Evolutionary conservation across 305 asterid species (phyloP), one percentile per base, ranked within the genome.

Genomic region (Nicotiana rustica): DNA sequence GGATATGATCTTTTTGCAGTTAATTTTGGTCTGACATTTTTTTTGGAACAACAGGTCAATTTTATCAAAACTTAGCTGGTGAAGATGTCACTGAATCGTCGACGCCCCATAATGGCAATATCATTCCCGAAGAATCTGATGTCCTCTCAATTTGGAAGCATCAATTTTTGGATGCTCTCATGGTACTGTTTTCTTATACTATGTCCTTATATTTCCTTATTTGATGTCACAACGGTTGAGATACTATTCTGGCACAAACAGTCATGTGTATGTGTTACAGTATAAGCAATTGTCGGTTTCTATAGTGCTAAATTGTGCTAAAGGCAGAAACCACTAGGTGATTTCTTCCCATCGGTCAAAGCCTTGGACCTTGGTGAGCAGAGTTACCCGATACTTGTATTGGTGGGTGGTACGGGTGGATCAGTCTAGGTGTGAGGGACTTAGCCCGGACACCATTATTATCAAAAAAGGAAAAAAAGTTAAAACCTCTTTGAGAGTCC

Each of bases 111-210:
- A 64, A 73, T 75, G 86, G 59, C 65, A 85, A 81, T 80, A 87
- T 85, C 67, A 69, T 60, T 82, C 86, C 84, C 15, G 83, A 84
- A 84, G 89, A 90, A 81, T 86, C 88, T 76, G 65, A 82, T 86
- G 59, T 93, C 55, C 83, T 86, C 82, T 82, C 87, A 65, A 88
- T 92, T 80, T 96, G 98, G 99, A 94, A 89, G 91, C 91, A 90
- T 88, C 99, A 94, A 87, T 94, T 94, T 77, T 57, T 87, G 68
- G 93, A 90, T 81, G 98, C 97, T 13, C 81, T 88, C 79, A 84
- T 6, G 96, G 99, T 96, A 93, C 71, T 59, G 12, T 82, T 77
- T 49, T 67, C 65, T 76, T 55, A 52, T 1, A 17, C n/a, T 13
- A 3, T 76, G 29, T 14, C 29, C 8, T 25, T 52, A 75, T 75